Evolutionary conservation across 768 basidiomycete genomes (phyloP).

Genomic region (Phaeotremella skinneri): DNA sequence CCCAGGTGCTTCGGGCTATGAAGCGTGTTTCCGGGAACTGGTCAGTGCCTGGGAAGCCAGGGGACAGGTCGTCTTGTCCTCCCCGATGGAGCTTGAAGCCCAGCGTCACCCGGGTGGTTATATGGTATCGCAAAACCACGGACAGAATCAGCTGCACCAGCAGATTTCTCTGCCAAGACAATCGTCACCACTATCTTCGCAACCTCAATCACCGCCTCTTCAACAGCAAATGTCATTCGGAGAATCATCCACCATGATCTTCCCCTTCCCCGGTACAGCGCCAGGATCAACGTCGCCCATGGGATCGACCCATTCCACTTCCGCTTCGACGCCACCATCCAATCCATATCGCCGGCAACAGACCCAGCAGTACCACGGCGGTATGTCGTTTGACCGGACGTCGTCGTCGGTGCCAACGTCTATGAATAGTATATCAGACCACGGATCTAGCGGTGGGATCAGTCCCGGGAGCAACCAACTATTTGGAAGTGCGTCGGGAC

Average conservation of each 20-base stretch:
- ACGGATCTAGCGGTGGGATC: neutral
- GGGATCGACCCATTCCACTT: neutral
- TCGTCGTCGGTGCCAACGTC: neutral
- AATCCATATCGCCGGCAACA: neutral
- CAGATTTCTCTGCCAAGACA: too few species aligned
- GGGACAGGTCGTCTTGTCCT: neutral
- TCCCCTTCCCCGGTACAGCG: neutral
- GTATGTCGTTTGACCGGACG: neutral
- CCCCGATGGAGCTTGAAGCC: too few species aligned
- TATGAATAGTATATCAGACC: neutral
- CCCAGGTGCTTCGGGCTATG: slow-evolving; percentile 13
- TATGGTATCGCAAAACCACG: neutral
- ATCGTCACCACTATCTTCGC: too few species aligned
- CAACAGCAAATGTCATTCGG: neutral
- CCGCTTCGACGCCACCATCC: neutral
- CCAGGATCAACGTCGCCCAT: neutral
- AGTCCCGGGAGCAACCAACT: neutral
- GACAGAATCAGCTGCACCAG: neutral
- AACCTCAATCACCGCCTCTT: neutral
- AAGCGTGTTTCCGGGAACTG: slow-evolving; percentile 18
- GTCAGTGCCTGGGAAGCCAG: slow-evolving; percentile 17
- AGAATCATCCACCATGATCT: neutral
- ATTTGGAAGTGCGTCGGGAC: neutral
- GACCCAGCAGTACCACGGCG: neutral
- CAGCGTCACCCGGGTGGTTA: neutral